Percentiles rank a stretch among this genome's conserved stretches.
phyloP scores from a whole-genome alignment of 306 rosid genomes.

The apple (Malus domestica) region ASM211411v1 NC_041797.1:13601501-13602000 shows the following conservation, averaged over 20 bases:
- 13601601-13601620: too few relatives aligned
- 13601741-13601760: neutral
- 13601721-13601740: neutral
- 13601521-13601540: too few relatives aligned
- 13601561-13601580: too few relatives aligned
- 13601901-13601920: neutral
- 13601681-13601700: neutral
- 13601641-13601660: too few relatives aligned
- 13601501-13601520: too few relatives aligned
- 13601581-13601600: too few relatives aligned
- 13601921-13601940: neutral
- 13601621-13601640: too few relatives aligned
- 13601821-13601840: neutral
- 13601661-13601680: too few relatives aligned
- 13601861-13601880: constrained; percentile 3
- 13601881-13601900: neutral
- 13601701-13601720: neutral
- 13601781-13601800: too few relatives aligned
- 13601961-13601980: constrained; percentile 12
- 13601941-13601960: constrained; percentile 6
- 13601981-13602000: neutral
- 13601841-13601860: neutral
- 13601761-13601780: neutral
- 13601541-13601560: too few relatives aligned
- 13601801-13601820: neutral